Base-by-base conservation (phyloP, 176 grass and related monocot genomes). In the Poa annua region DNA sequence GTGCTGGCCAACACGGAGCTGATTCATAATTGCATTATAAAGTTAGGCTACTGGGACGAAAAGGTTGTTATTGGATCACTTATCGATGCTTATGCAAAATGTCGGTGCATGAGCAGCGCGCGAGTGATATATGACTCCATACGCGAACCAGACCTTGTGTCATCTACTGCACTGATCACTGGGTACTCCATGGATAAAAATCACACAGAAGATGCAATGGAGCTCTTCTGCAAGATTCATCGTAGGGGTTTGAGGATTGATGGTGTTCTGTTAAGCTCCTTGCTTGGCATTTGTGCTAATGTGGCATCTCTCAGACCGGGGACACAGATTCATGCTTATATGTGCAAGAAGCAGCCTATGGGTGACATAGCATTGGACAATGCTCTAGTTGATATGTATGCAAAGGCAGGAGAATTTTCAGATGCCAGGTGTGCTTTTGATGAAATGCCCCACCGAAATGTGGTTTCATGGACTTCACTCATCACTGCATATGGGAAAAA, bases 381-480 rank as follows among this genome's bases (percentile, higher is more conserved):
- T 85, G 82, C 96, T 59, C 53, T 98, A 16, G 86, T 95, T 88
- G 96, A 94, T 66, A 95, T 98, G 96, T 95, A 98, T 81, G 88
- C 88, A 33, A 98, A 98, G 56, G 88, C 86, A 55, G 96, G 92
- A 42, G 77, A 88, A 84, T 80, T 93, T 72, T 51, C 60, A 75
- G 87, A 85, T 86, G 89, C 92, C 48, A 88, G 19, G 63, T 79
- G 41, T 14, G 79, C 89, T 74, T 98, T 98, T 79, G 80, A 95
- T 72, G 92, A 95, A 85, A 98, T 98, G 88, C 85, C 80, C 17
- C 63, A 69, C 15, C 84, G 90, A 79, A 87, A 98, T 88, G 96
- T 95, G 65, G 83, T 95, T 77, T 98, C 90, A 22, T 98, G 96
- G 96, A 98, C 92, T 85, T 93, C 88, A 49, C 85, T 98, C 45